Percentiles rank a stretch among this genome's conserved stretches.
Conservation (phyloP, 495 filamentous ascomycete species). For the Glonium stellatum region DNA sequence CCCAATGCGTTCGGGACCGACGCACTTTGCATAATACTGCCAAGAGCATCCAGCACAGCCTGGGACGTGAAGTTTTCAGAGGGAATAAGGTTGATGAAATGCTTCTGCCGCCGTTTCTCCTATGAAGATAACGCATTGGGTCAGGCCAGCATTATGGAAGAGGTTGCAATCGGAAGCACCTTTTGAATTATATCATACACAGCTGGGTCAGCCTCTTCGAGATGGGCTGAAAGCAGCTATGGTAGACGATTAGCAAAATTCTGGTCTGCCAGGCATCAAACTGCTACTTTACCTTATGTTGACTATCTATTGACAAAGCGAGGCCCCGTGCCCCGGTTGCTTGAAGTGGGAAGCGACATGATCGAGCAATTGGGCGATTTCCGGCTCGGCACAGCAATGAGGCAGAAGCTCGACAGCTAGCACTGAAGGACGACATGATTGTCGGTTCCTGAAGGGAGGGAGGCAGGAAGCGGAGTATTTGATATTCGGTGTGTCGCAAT, state of each 20-base stretch:
- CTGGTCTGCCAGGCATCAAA: not conserved
- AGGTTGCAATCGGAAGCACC: slow-evolving; percentile 43
- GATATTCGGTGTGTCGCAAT: not conserved
- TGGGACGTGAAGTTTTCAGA: slow-evolving; percentile 99
- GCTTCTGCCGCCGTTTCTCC: slow-evolving; percentile 93
- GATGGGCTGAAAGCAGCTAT: slow-evolving; percentile 69
- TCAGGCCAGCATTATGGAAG: slow-evolving; percentile 13
- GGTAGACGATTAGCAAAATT: slow-evolving; percentile 13
- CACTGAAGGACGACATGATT: slow-evolving; percentile 24
- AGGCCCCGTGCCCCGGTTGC: slow-evolving; percentile 37
- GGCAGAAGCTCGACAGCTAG: slow-evolving; percentile 18
- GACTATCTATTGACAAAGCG: slow-evolving; percentile 50
- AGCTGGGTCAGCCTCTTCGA: slow-evolving; percentile 79
- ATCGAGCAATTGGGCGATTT: not conserved
- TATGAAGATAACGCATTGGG: slow-evolving; percentile 34
- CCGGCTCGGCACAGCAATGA: slow-evolving; percentile 14
- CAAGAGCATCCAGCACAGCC: slow-evolving; percentile 89
- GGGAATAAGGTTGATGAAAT: slow-evolving; percentile 97
- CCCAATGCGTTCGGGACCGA: slow-evolving; percentile 9
- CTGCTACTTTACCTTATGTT: slow-evolving; percentile 51
- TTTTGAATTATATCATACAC: slow-evolving; percentile 85
- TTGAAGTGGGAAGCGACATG: slow-evolving; percentile 7
- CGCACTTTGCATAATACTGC: slow-evolving; percentile 97
- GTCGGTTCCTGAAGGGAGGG: not conserved
- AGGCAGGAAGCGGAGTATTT: not conserved